phyloP scores from a whole-genome alignment of 176 grass and related monocot genomes.

The Zoysia pacifica region DNA sequence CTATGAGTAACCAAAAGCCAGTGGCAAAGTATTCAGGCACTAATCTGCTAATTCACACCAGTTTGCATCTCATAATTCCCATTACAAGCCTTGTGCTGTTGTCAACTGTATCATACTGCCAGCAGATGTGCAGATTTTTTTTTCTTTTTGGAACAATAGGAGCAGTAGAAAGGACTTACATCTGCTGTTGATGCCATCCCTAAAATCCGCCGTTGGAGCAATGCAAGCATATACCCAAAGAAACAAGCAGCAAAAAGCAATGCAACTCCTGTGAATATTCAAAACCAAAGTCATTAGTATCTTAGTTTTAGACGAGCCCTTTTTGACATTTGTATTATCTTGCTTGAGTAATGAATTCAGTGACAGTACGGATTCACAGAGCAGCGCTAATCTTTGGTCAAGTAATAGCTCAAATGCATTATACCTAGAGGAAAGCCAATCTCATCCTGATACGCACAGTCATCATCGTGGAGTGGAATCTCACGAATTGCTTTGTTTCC shows the following conservation, averaged over 20 bases:
- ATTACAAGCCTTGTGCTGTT: constrained; percentile 12
- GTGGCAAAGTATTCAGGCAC: constrained; percentile 7
- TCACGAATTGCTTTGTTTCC: constrained; percentile 96
- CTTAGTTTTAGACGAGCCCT: not conserved
- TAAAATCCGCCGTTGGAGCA: constrained; percentile 76
- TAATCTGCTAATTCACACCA: constrained; percentile 18
- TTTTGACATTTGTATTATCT: not conserved
- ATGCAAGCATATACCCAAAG: constrained; percentile 97
- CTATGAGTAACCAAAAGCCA: not conserved
- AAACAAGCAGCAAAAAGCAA: constrained; percentile 93
- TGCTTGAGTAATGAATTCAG: constrained; percentile 10
- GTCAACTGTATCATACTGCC: constrained; percentile 20
- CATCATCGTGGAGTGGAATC: constrained; percentile 78
- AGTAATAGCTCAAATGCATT: constrained; percentile 29
- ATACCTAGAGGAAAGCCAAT: constrained; percentile 90
- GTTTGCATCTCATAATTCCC: not conserved
- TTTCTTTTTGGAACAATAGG: constrained; percentile 10
- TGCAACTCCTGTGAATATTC: constrained; percentile 63
- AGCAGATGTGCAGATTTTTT: not conserved
- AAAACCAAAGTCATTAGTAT: constrained; percentile 31
- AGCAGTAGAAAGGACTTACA: constrained; percentile 51
- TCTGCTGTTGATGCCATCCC: constrained; percentile 67
- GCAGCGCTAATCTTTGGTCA: constrained; percentile 12
- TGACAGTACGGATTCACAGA: not conserved
- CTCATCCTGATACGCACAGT: constrained; percentile 81